Conservation (phyloP, 257 asterid species). For the Primulina eburnea region DNA sequence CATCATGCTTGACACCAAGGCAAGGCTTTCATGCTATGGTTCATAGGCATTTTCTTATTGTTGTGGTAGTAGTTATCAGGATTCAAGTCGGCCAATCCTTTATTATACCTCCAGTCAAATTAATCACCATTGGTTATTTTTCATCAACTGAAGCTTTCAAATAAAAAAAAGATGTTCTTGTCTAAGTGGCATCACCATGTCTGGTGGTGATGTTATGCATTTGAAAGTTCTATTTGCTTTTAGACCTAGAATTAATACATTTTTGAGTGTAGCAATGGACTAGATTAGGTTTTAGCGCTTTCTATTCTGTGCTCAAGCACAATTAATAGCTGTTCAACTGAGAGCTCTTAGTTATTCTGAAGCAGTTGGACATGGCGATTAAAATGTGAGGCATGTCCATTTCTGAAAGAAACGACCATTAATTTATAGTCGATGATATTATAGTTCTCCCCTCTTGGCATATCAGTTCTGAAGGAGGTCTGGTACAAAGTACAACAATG, state of each 20-base stretch:
- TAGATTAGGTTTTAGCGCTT: not conserved
- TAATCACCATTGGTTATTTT: not conserved
- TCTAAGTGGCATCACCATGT: no score
- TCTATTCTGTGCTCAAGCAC: not conserved
- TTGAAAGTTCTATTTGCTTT: not conserved
- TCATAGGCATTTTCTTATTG: not conserved
- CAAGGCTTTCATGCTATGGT: slow-evolving; percentile 29
- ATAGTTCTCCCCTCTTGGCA: not conserved
- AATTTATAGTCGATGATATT: not conserved
- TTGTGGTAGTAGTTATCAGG: not conserved
- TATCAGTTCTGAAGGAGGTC: not conserved
- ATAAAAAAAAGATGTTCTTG: not conserved
- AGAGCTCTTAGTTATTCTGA: not conserved
- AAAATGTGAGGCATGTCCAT: not conserved
- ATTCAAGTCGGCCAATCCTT: not conserved
- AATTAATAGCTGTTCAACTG: not conserved
- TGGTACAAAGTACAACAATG: not conserved
- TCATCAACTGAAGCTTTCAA: not conserved
- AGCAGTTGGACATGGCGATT: no score
- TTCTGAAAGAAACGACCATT: not conserved
- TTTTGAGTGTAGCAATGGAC: not conserved
- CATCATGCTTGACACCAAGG: slow-evolving; percentile 99
- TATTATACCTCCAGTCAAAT: not conserved
- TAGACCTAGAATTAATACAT: not conserved
- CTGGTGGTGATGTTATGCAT: not conserved